A percentile compares a stretch with the other conserved stretches of the same genome.
Conservation (phyloP, 2,329 filamentous ascomycete genomes). For the Colletotrichum sp. region DNA sequence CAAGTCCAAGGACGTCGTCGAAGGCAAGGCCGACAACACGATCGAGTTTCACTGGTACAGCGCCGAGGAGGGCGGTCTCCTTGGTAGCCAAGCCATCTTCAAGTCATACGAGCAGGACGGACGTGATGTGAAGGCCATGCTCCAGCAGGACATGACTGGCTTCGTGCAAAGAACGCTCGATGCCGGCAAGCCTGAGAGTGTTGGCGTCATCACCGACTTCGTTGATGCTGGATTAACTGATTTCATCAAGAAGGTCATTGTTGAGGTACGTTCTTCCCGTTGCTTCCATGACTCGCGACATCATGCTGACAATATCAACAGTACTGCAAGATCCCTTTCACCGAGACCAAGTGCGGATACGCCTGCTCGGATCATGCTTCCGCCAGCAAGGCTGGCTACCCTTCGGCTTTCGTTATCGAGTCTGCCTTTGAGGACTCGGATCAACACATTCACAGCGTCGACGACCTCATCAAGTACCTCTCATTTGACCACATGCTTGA, state of each 20-base stretch:
- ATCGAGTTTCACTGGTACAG: slow-evolving; percentile 98
- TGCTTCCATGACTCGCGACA: slow-evolving; percentile 22
- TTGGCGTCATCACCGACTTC: slow-evolving; percentile 92
- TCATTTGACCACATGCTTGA: slow-evolving; percentile 92
- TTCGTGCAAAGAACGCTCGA: slow-evolving; percentile 84
- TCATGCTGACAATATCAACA: slow-evolving; percentile 31
- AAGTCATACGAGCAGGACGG: slow-evolving; percentile 74
- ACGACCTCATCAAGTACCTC: slow-evolving; percentile 74
- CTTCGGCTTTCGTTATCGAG: slow-evolving; percentile 79
- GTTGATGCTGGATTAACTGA: slow-evolving; percentile 82
- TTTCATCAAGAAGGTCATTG: slow-evolving; percentile 91
- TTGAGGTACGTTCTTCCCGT: slow-evolving; percentile 51
- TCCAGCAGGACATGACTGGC: slow-evolving; percentile 98
- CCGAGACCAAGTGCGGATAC: slow-evolving; percentile 89
- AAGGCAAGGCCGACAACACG: slow-evolving; percentile 80
- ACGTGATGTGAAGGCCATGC: slow-evolving; percentile 89
- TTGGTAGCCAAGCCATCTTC: slow-evolving; percentile 92
- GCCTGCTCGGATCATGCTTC: slow-evolving; percentile 80
- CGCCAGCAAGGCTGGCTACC: slow-evolving; percentile 76
- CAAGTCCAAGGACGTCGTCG: slow-evolving; percentile 70
- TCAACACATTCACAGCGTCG: slow-evolving; percentile 72
- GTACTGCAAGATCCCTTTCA: slow-evolving; percentile 89
- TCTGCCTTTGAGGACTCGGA: slow-evolving; percentile 71
- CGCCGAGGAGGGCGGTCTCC: slow-evolving; percentile 85
- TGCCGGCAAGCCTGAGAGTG: slow-evolving; percentile 80